Conservation (phyloP, 495 filamentous ascomycete genomes). For the Tuber borchii region DNA sequence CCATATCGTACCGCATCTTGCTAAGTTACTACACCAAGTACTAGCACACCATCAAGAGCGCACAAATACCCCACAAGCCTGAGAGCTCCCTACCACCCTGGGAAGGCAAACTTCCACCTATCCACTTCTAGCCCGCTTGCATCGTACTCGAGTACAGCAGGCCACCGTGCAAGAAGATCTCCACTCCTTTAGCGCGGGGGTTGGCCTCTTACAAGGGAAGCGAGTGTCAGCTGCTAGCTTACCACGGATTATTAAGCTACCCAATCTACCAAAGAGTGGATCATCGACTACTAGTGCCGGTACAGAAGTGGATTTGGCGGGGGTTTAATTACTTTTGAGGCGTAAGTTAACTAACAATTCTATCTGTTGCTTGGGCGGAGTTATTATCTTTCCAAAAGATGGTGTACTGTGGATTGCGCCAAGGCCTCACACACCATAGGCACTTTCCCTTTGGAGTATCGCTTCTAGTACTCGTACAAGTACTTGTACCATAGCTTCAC, state of each 20-base stretch:
- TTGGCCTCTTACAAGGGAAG: background rate
- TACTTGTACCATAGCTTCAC: background rate
- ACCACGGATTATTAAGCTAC: background rate
- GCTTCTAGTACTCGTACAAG: too few relatives aligned
- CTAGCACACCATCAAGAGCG: background rate
- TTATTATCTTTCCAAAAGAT: background rate
- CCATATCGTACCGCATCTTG: background rate
- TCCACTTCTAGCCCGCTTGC: too few relatives aligned
- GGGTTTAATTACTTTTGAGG: background rate
- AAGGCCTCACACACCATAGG: background rate
- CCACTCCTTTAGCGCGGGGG: too few relatives aligned
- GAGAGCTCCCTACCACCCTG: background rate
- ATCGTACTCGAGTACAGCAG: too few relatives aligned
- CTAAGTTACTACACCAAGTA: background rate
- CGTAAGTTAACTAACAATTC: background rate
- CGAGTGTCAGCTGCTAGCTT: background rate
- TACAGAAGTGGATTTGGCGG: too few relatives aligned
- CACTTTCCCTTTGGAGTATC: background rate
- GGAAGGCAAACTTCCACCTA: too few relatives aligned
- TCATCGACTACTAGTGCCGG: too few relatives aligned
- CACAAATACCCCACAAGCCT: background rate
- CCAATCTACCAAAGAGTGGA: background rate
- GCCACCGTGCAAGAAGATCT: too few relatives aligned
- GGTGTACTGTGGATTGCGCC: background rate
- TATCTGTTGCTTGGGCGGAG: background rate